Evolutionary conservation across 2,329 filamentous ascomycete genomes (phyloP).

Genomic region (Neonectria ditissima): DNA sequence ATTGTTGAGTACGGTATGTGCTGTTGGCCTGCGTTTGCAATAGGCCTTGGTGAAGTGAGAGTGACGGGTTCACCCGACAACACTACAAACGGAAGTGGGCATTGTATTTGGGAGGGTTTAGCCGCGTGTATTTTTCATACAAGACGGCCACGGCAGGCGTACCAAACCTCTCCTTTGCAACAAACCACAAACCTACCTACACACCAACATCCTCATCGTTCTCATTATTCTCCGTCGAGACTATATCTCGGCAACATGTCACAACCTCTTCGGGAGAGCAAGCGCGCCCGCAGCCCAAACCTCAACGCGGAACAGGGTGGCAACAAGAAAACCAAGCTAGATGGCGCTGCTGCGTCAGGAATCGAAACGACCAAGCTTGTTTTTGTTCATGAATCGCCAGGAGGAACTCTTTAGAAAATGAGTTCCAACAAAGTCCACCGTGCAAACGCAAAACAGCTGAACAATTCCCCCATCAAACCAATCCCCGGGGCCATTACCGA

Average conservation of each 20-base stretch:
- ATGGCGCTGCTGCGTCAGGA: not conserved
- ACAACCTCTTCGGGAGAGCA: not conserved
- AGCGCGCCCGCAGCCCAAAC: not conserved
- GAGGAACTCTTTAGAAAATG: conserved; percentile 31
- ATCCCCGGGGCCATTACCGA: not conserved
- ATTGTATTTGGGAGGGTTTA: not conserved
- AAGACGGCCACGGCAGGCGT: not conserved
- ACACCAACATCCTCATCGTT: not conserved
- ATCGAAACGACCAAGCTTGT: conserved; percentile 1
- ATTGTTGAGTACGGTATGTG: not conserved
- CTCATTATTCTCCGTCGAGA: not conserved
- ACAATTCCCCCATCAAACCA: not conserved
- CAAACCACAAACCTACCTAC: not conserved
- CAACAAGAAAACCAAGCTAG: not conserved
- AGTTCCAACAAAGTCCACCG: conserved; percentile 14
- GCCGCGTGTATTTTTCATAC: not conserved
- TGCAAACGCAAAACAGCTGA: not conserved
- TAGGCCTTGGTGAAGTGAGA: not conserved
- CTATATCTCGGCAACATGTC: conserved; percentile 4
- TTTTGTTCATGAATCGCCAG: conserved; percentile 32
- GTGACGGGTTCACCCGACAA: not conserved
- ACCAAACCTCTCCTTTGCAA: not conserved
- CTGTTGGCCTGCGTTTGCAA: not conserved
- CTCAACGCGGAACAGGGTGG: not conserved
- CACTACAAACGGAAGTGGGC: not conserved